A percentile compares a stretch with the other conserved stretches of the same genome.
These are phyloP conservation scores for Vigna reflexopilosa DNA, from an alignment of 306 rosid species.

Conservation along the genomic window DNA sequence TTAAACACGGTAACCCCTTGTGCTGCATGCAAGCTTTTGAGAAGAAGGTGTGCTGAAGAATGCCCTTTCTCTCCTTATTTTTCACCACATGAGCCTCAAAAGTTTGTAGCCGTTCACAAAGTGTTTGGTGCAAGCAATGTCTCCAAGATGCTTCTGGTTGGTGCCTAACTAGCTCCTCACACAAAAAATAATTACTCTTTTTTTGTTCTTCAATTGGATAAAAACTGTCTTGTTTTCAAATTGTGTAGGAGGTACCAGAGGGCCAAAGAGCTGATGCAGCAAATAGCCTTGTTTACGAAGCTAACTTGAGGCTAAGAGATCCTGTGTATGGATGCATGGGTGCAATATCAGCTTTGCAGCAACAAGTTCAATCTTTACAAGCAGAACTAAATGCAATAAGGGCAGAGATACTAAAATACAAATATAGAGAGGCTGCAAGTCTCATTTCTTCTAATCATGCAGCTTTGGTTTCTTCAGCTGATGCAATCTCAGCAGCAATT, in stretches of 20 bases:
- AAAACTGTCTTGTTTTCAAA: neutral
- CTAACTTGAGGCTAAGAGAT: constrained; percentile 83
- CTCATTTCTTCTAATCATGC: constrained; percentile 61
- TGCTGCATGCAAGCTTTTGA: constrained; percentile 94
- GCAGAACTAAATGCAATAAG: constrained; percentile 63
- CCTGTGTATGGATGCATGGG: constrained; percentile 97
- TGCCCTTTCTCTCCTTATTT: constrained; percentile 94
- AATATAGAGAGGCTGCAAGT: constrained; percentile 67
- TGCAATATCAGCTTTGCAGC: constrained; percentile 81
- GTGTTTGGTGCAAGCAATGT: constrained; percentile 98
- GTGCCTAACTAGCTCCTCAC: neutral
- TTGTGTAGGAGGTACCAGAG: constrained; percentile 74
- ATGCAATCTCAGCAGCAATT: constrained; percentile 40
- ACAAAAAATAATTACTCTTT: neutral
- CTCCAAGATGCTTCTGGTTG: constrained; percentile 89
- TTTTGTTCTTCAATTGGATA: neutral
- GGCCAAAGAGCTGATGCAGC: constrained; percentile 87
- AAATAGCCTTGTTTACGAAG: constrained; percentile 88
- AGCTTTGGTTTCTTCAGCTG: constrained; percentile 54
- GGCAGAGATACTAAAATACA: constrained; percentile 64
- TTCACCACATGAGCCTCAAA: constrained; percentile 92
- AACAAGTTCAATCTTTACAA: constrained; percentile 74
- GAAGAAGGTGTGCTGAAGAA: constrained; percentile 94
- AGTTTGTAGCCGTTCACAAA: constrained; percentile 88
- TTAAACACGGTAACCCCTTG: constrained; percentile 89